phyloP scores from a whole-genome alignment of 495 filamentous ascomycete genomes.

The Podospora appendiculata region DNA sequence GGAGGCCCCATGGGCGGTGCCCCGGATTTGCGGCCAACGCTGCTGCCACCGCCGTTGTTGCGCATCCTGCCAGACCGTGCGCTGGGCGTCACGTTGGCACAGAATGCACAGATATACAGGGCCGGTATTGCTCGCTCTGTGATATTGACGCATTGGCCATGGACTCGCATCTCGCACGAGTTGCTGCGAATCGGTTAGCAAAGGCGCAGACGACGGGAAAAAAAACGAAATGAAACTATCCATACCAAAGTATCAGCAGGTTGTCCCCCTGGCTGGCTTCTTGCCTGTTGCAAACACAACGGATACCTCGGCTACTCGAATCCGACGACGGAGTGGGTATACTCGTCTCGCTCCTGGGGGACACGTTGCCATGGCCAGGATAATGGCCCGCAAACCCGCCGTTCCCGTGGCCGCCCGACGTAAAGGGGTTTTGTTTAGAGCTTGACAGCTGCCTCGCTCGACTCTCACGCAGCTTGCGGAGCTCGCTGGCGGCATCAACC shows the following conservation, averaged over 20 bases:
- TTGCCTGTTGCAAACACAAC: constrained; percentile 63
- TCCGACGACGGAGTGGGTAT: constrained; percentile 57
- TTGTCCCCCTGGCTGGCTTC: constrained; percentile 44
- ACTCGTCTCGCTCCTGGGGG: constrained; percentile 63
- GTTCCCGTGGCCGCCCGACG: constrained; percentile 5
- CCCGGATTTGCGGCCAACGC: not conserved
- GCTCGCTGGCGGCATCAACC: constrained; percentile 48
- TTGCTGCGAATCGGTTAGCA: constrained; percentile 42
- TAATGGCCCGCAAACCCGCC: constrained; percentile 9
- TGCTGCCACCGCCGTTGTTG: constrained; percentile 34
- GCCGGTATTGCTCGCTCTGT: constrained; percentile 56
- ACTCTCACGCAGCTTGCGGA: constrained; percentile 65
- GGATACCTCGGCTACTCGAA: constrained; percentile 48
- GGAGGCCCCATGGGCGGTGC: not conserved
- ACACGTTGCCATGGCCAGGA: constrained; percentile 25
- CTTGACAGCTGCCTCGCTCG: constrained; percentile 44
- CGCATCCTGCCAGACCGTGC: constrained; percentile 50
- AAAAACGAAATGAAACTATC: not conserved
- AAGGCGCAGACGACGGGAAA: not conserved
- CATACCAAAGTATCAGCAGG: constrained; percentile 80
- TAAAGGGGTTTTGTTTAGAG: constrained; percentile 20
- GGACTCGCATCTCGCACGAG: constrained; percentile 80
- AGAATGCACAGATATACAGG: constrained; percentile 76
- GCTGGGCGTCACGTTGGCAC: constrained; percentile 71
- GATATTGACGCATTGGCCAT: constrained; percentile 70